phyloP scores from a whole-genome alignment of 73 alveolate genomes.

The Breviolum minutum region DNA sequence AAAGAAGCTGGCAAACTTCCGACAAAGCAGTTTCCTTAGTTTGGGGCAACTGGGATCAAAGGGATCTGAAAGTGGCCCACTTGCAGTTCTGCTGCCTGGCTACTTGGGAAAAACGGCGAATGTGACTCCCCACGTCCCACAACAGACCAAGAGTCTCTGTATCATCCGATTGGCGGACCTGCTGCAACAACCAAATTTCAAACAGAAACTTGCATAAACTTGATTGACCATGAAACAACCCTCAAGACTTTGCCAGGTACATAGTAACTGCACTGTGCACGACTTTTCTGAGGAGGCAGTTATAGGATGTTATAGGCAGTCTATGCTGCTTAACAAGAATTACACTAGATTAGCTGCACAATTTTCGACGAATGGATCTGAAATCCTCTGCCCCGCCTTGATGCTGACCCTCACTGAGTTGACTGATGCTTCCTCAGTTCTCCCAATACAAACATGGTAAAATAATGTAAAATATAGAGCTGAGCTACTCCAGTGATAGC shows the following conservation, averaged over 20 bases:
- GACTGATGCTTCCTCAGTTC: slow-evolving; percentile 95
- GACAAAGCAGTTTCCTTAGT: slow-evolving; percentile 66
- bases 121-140: not conserved
- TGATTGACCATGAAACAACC: too few relatives aligned
- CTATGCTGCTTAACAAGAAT: too few relatives aligned
- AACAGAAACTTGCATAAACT: too few relatives aligned
- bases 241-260: too few relatives aligned
- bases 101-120: not conserved
- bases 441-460: not conserved
- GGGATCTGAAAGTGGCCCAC: not conserved
- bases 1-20: slow-evolving; percentile 97
- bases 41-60: not conserved
- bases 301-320: not conserved
- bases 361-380: too few relatives aligned
- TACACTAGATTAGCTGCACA: too few relatives aligned
- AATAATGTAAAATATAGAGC: too few relatives aligned
- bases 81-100: not conserved
- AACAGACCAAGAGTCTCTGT: slow-evolving; percentile 43
- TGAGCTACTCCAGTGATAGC: not conserved
- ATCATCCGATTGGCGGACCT: slow-evolving; percentile 90
- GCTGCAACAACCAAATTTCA: not conserved
- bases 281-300: not conserved
- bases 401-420: slow-evolving; percentile 97
- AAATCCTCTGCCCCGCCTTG: slow-evolving; percentile 24
- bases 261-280: not conserved